Evolutionary conservation across 306 rosid genomes (phyloP).

Genomic region (Cicer bijugum): DNA sequence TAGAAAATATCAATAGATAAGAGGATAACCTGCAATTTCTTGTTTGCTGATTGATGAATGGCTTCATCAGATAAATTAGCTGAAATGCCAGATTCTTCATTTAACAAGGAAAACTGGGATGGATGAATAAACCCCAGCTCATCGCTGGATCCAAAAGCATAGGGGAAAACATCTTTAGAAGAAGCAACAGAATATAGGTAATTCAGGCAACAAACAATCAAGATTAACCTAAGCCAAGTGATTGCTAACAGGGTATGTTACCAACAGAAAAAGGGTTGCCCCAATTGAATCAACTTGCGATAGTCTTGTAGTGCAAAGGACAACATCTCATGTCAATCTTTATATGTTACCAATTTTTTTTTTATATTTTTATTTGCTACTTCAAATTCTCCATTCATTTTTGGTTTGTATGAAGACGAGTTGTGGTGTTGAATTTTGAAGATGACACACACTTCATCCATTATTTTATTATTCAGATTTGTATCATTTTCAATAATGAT

Average conservation of each 20-base stretch:
- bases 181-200: constrained; percentile 29
- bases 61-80: constrained; percentile 39
- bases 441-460: too few species aligned
- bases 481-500: too few species aligned
- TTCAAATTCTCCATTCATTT: too few species aligned
- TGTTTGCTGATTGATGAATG: constrained; percentile 39
- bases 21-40: constrained; percentile 69
- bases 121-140: constrained; percentile 89
- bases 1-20: constrained; percentile 20
- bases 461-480: too few species aligned
- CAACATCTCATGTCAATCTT: too few species aligned
- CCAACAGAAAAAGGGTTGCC: too few species aligned
- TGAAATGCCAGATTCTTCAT: constrained; percentile 51
- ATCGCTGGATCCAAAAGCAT: constrained; percentile 60
- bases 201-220: constrained; percentile 23
- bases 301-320: too few species aligned
- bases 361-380: too few species aligned
- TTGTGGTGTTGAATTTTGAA: too few species aligned
- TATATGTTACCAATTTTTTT: too few species aligned
- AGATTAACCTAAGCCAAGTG: neutral
- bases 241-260: constrained; percentile 17
- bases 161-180: constrained; percentile 20
- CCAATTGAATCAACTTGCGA: too few species aligned
- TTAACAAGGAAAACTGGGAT: constrained; percentile 64
- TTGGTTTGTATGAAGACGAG: too few species aligned